These are phyloP conservation scores for Myochromella boudieri DNA, from an alignment of 768 basidiomycete genomes.

Conservation along the genomic window DNA sequence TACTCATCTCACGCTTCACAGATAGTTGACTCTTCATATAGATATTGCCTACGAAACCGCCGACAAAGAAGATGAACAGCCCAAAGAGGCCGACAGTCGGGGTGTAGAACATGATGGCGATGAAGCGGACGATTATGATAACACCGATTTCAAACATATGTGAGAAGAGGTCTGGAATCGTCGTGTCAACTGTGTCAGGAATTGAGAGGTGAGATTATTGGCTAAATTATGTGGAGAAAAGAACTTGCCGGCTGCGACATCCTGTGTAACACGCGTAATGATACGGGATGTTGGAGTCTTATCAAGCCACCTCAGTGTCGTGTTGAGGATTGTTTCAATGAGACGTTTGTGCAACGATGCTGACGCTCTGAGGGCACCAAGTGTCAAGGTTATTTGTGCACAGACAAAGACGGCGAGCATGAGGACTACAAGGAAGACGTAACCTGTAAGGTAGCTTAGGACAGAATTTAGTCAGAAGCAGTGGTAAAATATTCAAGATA, in stretches of 20 bases:
- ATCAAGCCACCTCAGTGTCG: constrained; percentile 57
- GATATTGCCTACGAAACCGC: constrained; percentile 37
- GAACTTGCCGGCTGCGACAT: constrained; percentile 42
- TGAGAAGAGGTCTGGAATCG: constrained; percentile 25
- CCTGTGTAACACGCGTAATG: constrained; percentile 65
- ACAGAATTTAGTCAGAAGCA: neutral
- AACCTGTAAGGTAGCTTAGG: constrained; percentile 49
- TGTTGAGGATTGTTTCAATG: constrained; percentile 50
- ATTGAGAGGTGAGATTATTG: constrained; percentile 2
- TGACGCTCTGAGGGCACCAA: constrained; percentile 52
- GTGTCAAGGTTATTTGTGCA: constrained; percentile 35
- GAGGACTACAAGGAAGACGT: constrained; percentile 29
- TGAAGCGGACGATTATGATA: constrained; percentile 14
- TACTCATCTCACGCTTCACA: constrained; percentile 45
- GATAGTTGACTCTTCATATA: constrained; percentile 46
- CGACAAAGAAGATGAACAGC: constrained; percentile 26
- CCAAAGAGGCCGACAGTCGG: constrained; percentile 10
- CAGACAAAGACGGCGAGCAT: constrained; percentile 28
- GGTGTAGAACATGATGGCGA: constrained; percentile 14
- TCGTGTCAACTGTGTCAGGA: constrained; percentile 47
- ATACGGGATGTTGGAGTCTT: constrained; percentile 49
- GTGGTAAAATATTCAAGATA: no score
- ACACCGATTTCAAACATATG: constrained; percentile 12
- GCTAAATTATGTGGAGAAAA: neutral
- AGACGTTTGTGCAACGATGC: constrained; percentile 49